Percentiles rank a stretch among this genome's conserved stretches.
Conservation (phyloP, 768 basidiomycete genomes). For the Dentipellis fragilis region DNA sequence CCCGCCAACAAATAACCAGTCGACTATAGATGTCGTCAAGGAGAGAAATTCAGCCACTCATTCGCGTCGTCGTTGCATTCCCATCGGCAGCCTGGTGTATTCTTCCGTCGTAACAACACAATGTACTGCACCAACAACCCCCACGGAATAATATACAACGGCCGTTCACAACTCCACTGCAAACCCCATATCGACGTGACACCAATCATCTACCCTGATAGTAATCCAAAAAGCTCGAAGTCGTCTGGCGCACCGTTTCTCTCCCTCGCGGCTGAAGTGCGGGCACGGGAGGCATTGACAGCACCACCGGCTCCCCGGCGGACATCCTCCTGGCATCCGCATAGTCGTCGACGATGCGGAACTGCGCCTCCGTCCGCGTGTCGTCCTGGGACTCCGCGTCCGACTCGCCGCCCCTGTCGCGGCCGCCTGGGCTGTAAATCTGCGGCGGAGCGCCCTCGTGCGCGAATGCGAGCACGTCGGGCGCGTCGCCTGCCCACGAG, state of each 20-base stretch:
- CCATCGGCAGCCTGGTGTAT: no score
- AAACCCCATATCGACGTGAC: neutral
- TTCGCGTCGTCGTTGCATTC: no score
- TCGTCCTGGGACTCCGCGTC: neutral
- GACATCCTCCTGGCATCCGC: neutral
- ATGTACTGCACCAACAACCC: no score
- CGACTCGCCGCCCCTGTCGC: neutral
- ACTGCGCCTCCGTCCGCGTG: neutral
- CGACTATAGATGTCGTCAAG: no score
- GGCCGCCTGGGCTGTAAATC: neutral
- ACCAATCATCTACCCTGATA: neutral
- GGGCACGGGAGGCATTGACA: neutral
- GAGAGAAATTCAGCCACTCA: no score
- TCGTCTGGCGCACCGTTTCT: neutral
- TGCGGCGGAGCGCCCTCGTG: neutral
- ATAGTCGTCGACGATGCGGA: neutral
- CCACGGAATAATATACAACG: no score
- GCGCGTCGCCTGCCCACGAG: neutral
- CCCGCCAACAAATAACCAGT: no score
- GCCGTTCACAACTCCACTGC: neutral
- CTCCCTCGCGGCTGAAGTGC: neutral
- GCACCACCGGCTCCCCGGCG: neutral
- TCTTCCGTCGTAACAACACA: no score
- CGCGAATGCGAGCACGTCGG: neutral
- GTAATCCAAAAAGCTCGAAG: neutral